A percentile compares a stretch with the other conserved stretches of the same genome.
These are phyloP conservation scores for Fusarium domesticum DNA, from an alignment of 2,329 filamentous ascomycete species.

Conservation along the genomic window DNA sequence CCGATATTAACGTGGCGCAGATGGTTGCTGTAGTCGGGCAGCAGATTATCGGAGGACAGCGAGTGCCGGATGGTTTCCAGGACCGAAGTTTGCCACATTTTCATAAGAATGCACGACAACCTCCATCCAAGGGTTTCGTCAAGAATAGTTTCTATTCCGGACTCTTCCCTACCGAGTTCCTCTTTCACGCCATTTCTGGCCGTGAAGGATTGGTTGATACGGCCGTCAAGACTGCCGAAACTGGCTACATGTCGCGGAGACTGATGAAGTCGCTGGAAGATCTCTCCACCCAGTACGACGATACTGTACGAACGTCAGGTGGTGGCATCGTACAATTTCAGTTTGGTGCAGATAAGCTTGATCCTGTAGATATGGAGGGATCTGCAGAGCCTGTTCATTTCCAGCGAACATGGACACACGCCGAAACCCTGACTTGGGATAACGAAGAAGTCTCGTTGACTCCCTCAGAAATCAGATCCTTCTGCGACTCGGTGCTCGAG, in stretches of 20 bases:
- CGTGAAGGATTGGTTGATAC: constrained; percentile 99
- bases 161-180: constrained; percentile 83
- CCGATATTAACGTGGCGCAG: constrained; percentile 96
- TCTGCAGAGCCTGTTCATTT: constrained; percentile 90
- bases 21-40: constrained; percentile 98
- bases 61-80: constrained; percentile 94
- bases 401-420: constrained; percentile 82
- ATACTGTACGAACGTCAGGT: constrained; percentile 88
- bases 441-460: constrained; percentile 71
- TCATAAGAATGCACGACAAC: constrained; percentile 84
- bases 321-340: constrained; percentile 93
- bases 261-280: constrained; percentile 98
- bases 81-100: constrained; percentile 94
- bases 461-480: constrained; percentile 67
- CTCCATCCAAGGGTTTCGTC: constrained; percentile 96
- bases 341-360: constrained; percentile 92
- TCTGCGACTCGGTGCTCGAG: constrained; percentile 67
- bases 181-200: constrained; percentile 97
- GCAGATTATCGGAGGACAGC: constrained; percentile 91
- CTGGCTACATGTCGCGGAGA: constrained; percentile 97
- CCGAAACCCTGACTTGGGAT: constrained; percentile 71
- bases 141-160: constrained; percentile 96
- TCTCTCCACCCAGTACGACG: constrained; percentile 87
- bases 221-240: constrained; percentile 97
- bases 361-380: constrained; percentile 97